Base-by-base conservation (phyloP, 169 alveolate genomes). In the Cryptosporidium baileyi region DNA sequence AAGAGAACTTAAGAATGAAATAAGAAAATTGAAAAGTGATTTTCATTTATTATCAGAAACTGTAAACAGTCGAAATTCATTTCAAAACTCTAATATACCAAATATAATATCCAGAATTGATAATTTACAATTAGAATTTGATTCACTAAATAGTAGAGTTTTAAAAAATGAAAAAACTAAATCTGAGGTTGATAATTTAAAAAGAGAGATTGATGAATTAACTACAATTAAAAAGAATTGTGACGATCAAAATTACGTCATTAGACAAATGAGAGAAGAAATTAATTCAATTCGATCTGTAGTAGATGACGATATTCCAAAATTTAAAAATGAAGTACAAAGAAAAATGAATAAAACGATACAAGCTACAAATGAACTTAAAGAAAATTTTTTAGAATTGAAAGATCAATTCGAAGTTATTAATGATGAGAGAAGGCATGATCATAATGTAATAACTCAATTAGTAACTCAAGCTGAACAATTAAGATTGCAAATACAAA, bases 361-460 rank as follows among this genome's bases (percentile, higher is more conserved):
- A 19, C 85, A 74, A 57, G 85, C 67, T 9, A 74, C 85, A 7
- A 74, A 74, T 74, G 85, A 74, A 34, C 67, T 74, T 22, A 74
- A 74, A 24, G 85, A 74, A 34, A 54, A 24, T 30, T 36, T 74
- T 74, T 52, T 40, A 41, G 85, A 74, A 41, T 51, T 74, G 8
- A 54, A 34, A 24, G 85, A 74, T 41, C 67, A 74, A 57, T 51
- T 74, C 28, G 36, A 38, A 17, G 44, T 26, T 19, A 74, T 74
- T 38, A 54, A 41, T 17, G 85, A 74, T 19, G 85, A 74, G 43
- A 74, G 67, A 22, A 74, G 67, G 26, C 85, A 74, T 17, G 85
- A 74, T 1, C 85, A 57, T 43, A 74, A 74, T 54, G 60, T 57
- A 32, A 74, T 74, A 1, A 54, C 74, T 24, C 85, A 74, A 38